These are phyloP conservation scores for Saturnispora zaruensis DNA, from an alignment of 805 yeast genomes.

Conservation along the genomic window DNA sequence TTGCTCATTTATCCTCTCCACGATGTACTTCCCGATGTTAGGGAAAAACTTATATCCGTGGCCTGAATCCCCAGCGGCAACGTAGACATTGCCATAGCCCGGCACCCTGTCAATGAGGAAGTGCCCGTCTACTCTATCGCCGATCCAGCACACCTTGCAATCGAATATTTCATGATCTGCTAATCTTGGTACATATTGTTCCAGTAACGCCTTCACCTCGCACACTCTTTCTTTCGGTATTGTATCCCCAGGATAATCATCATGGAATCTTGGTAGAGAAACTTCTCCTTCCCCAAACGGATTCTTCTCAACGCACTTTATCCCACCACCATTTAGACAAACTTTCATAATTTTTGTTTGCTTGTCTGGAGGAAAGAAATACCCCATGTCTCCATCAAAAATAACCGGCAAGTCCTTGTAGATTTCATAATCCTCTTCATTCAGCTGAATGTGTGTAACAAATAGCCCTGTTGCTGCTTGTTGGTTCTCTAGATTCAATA, in stretches of 20 bases:
- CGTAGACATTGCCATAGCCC: conserved; percentile 22
- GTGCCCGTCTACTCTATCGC: conserved; percentile 32
- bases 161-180: conserved; percentile 26
- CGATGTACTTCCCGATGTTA: conserved; percentile 35
- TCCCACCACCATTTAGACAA: conserved; percentile 30
- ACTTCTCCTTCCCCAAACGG: conserved; percentile 12
- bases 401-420: conserved; percentile 34
- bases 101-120: conserved; percentile 35
- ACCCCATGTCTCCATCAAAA: conserved; percentile 37
- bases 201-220: conserved; percentile 24
- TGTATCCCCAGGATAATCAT: conserved; percentile 27
- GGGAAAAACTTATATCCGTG: conserved; percentile 40
- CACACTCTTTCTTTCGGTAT: conserved; percentile 27
- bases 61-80: conserved; percentile 40
- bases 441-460: conserved; percentile 32
- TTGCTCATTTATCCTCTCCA: conserved; percentile 23
- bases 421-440: conserved; percentile 28
- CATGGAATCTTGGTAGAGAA: conserved; percentile 32
- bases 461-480: conserved; percentile 34
- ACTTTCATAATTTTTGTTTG: conserved; percentile 30
- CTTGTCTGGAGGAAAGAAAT: conserved; percentile 41
- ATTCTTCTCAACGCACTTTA: conserved; percentile 16
- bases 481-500: conserved; percentile 27
- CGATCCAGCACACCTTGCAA: conserved; percentile 30
- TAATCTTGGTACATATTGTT: conserved; percentile 30